Conservation (phyloP, 306 rosid genomes). For the Vachellia pachyceras region DNA sequence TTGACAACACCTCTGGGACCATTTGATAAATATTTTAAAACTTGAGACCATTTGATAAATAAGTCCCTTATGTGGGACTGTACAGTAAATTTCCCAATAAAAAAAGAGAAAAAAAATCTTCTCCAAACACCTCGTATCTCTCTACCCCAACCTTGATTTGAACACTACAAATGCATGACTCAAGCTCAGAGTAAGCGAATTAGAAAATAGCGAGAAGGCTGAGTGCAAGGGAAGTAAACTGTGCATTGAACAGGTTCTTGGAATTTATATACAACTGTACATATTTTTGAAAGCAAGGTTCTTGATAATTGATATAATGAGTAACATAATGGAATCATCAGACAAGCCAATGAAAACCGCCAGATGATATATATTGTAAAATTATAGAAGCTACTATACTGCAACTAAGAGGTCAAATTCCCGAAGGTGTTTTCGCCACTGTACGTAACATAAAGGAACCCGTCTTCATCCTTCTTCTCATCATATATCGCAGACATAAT, state of each 20-base stretch:
- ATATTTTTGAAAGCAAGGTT: slow-evolving; percentile 44
- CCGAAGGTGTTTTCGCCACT: slow-evolving; percentile 95
- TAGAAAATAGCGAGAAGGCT: not conserved
- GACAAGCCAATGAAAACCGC: slow-evolving; percentile 32
- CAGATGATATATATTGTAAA: slow-evolving; percentile 24
- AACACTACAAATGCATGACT: not conserved
- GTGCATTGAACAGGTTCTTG: slow-evolving; percentile 41
- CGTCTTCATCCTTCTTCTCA: slow-evolving; percentile 93
- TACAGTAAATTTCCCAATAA: too few relatives aligned
- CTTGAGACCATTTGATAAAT: too few relatives aligned
- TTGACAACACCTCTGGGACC: too few relatives aligned
- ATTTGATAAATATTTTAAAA: too few relatives aligned
- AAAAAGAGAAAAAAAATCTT: too few relatives aligned
- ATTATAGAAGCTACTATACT: slow-evolving; percentile 24
- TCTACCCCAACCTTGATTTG: slow-evolving; percentile 3
- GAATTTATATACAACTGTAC: slow-evolving; percentile 54
- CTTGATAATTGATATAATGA: slow-evolving; percentile 32
- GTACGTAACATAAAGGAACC: slow-evolving; percentile 90
- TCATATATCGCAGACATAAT: slow-evolving; percentile 94
- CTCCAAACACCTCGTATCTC: too few relatives aligned
- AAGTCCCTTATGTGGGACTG: too few relatives aligned
- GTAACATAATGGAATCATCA: slow-evolving; percentile 48
- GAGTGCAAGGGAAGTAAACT: slow-evolving; percentile 26
- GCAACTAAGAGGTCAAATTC: slow-evolving; percentile 29
- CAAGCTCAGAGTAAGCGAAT: not conserved